phyloP scores from a whole-genome alignment of 495 filamentous ascomycete species.

The Tuber calosporum region DNA sequence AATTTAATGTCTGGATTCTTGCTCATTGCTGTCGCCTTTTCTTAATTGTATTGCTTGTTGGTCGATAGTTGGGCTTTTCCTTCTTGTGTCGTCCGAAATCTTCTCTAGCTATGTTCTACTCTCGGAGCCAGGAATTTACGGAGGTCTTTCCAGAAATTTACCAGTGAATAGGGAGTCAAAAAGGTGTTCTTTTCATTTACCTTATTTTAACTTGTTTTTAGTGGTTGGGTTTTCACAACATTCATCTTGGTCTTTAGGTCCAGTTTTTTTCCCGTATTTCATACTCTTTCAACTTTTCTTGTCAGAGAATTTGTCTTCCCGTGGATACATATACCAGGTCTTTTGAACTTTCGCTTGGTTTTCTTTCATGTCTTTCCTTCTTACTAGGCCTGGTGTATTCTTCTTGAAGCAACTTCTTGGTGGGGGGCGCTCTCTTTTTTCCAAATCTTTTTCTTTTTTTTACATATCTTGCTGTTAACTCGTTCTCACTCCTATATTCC shows the following conservation, averaged over 20 bases:
- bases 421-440: background rate
- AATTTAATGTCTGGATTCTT: conserved; percentile 22
- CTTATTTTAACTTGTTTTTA: conserved; percentile 39
- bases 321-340: background rate
- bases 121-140: conserved; percentile 12
- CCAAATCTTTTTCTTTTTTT: background rate
- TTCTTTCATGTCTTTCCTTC: background rate
- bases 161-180: conserved; percentile 37
- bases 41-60: conserved; percentile 22
- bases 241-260: conserved; percentile 18
- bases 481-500: background rate
- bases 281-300: conserved; percentile 18
- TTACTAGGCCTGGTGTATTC: conserved; percentile 1
- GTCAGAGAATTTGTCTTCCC: conserved; percentile 1
- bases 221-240: conserved; percentile 35
- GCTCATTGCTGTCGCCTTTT: conserved; percentile 21
- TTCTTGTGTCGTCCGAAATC: conserved; percentile 16
- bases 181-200: conserved; percentile 28
- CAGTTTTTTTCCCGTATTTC: conserved; percentile 24
- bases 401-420: conserved; percentile 1
- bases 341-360: background rate
- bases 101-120: conserved; percentile 22
- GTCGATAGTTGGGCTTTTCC: conserved; percentile 11
- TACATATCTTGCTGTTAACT: background rate
- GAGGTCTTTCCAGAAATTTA: conserved; percentile 24